Evolutionary conservation across 2,329 filamentous ascomycete species (phyloP).

Genomic region (Fulvia fulva): DNA sequence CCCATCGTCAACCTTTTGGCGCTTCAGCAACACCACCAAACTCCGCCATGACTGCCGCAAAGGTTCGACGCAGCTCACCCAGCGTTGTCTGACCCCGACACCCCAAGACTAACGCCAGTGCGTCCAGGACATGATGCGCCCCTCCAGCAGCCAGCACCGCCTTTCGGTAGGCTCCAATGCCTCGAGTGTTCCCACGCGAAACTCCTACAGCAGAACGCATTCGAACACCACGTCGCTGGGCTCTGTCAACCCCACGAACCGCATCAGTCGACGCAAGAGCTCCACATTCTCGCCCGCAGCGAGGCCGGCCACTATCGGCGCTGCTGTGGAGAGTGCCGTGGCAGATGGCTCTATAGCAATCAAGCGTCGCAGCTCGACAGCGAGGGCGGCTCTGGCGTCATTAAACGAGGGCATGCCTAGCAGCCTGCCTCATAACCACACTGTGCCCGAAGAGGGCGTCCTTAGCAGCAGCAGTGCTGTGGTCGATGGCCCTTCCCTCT

Average conservation of each 20-base stretch:
- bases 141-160: slow-evolving; percentile 41
- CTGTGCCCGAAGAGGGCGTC: slow-evolving; percentile 33
- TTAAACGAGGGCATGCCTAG: slow-evolving; percentile 54
- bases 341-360: slow-evolving; percentile 57
- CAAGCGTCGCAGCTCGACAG: slow-evolving; percentile 64
- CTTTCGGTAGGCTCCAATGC: slow-evolving; percentile 52
- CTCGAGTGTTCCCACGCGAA: slow-evolving; percentile 58
- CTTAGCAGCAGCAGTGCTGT: slow-evolving; percentile 48
- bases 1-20: neutral
- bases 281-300: slow-evolving; percentile 70
- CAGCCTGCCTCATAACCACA: slow-evolving; percentile 56
- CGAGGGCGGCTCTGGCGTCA: slow-evolving; percentile 52
- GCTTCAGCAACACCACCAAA: neutral
- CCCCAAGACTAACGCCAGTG: neutral
- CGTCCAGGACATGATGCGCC: slow-evolving; percentile 11
- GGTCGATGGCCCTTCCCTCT: slow-evolving; percentile 63
- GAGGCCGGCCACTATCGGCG: slow-evolving; percentile 72
- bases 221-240: slow-evolving; percentile 74
- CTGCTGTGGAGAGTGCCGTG: slow-evolving; percentile 59
- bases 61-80: slow-evolving; percentile 4
- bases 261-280: slow-evolving; percentile 90
- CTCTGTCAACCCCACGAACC: slow-evolving; percentile 74
- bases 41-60: slow-evolving; percentile 7
- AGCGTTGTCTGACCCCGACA: neutral
- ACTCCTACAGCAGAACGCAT: slow-evolving; percentile 68